These are phyloP conservation scores for Sporothrix schenckii DNA, from an alignment of 2,329 filamentous ascomycete species.

Conservation along the genomic window DNA sequence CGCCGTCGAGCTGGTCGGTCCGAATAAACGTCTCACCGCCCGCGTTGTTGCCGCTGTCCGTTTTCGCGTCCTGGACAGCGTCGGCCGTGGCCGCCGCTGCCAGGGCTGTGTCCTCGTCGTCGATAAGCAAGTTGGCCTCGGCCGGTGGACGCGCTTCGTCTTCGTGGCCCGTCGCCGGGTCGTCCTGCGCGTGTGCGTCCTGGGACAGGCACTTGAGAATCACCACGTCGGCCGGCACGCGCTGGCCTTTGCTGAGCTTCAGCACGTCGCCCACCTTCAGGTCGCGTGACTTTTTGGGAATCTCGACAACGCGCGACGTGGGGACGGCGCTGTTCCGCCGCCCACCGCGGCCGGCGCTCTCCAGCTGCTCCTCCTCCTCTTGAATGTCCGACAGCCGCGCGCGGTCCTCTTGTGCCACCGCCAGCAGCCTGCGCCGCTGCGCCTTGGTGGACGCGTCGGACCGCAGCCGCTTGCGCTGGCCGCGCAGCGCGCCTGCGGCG, in stretches of 20 bases:
- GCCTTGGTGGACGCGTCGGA: conserved; percentile 49
- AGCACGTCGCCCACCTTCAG: conserved; percentile 95
- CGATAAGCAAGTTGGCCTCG: conserved; percentile 34
- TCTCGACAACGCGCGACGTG: conserved; percentile 62
- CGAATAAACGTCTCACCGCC: conserved; percentile 92
- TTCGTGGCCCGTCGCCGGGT: conserved; percentile 36
- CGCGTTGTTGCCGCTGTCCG: conserved; percentile 36
- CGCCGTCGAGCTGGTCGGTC: conserved; percentile 94
- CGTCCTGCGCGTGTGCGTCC: conserved; percentile 40
- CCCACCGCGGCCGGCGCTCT: conserved; percentile 45
- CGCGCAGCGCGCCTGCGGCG: conserved; percentile 29
- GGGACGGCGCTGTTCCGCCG: conserved; percentile 39
- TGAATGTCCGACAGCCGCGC: conserved; percentile 65
- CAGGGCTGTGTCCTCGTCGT: conserved; percentile 35
- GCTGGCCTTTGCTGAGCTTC: conserved; percentile 86
- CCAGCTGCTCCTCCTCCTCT: conserved; percentile 65
- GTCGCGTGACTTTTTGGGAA: conserved; percentile 80
- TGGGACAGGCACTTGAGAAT: conserved; percentile 72
- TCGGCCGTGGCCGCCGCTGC: not conserved
- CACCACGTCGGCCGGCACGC: conserved; percentile 91
- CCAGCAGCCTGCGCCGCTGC: conserved; percentile 43
- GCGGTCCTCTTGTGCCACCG: conserved; percentile 38
- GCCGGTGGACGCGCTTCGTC: conserved; percentile 36
- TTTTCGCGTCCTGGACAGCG: conserved; percentile 37
- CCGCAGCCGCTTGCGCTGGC: conserved; percentile 52